Base-by-base conservation (phyloP, 2,329 filamentous ascomycete genomes). In the Phialophora verrucosa region DNA sequence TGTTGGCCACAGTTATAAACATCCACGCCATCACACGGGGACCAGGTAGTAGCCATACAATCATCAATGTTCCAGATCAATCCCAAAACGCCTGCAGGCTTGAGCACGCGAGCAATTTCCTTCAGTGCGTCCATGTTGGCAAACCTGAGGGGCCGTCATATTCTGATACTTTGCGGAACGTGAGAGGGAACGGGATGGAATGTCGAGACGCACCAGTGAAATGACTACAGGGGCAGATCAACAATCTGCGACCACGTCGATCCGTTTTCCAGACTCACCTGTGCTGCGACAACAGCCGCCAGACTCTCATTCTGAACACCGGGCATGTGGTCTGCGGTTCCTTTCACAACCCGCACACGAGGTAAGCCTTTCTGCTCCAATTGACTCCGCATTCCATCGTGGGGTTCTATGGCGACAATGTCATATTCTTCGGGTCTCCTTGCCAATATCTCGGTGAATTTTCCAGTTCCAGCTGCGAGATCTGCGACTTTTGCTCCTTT, bases 51-150 rank as follows among this genome's bases (percentile, higher is more conserved):
- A 4, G 62, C 78, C 83, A 73, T 77, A 89, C 88, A 91, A 70
- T 90, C 87, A 75, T 91, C 89, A 66, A 89, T 81, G 72, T 91
- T 92, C 90, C 90, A 92, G 61, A 92, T 88, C 75, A 91, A 76
- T 14, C 87, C 90, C 31, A 92, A 80, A 31, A 82, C 81, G 6
- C 84, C 85, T 6, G 83, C 83, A 0, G 87, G 87, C 72, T 84
- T 84, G 56, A 92, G 77, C 0, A 90, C 83, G 55, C 89, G 84
- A 70, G 87, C 83, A n/a, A 92, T 89, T 72, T 91, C 89, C 54
- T 80, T 77, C 31, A 93, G 78, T 0, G 89, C 81, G 42, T 85
- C 82, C 50, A 83, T 78, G 61, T 84, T 90, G 47, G 89, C 87
- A 77, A 92, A 92, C 90, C 90, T 88, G 57, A 54, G 5, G 35